Percentiles rank a stretch among this genome's conserved stretches.
These are phyloP conservation scores for Effrenium voratum DNA, from an alignment of 73 alveolate species.

Conservation along the genomic window DNA sequence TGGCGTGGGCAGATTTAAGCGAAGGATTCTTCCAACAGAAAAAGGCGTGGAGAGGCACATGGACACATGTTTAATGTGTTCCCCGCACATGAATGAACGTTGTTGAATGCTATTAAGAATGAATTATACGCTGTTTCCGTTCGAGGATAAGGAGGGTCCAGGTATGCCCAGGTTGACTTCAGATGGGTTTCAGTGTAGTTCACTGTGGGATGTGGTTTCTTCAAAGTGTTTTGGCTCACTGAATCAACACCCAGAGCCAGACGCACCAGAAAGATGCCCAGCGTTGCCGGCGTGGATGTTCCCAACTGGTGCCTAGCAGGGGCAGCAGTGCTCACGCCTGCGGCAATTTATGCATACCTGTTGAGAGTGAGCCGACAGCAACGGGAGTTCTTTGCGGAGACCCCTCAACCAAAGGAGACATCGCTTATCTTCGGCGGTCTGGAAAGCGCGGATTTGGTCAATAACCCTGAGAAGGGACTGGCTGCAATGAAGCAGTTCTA, in stretches of 20 bases:
- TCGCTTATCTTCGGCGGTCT: background rate
- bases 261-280: conserved; percentile 21
- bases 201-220: conserved; percentile 29
- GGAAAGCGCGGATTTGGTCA: background rate
- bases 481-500: background rate
- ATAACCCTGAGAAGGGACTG: background rate
- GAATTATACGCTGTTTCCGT: too few species aligned
- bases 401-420: conserved; percentile 47
- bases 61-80: too few species aligned
- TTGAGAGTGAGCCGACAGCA: conserved; percentile 4
- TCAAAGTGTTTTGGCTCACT: background rate
- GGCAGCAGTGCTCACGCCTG: conserved; percentile 25
- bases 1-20: too few species aligned
- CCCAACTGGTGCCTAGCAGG: conserved; percentile 73
- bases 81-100: too few species aligned
- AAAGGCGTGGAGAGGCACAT: too few species aligned
- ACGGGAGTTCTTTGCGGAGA: conserved; percentile 1
- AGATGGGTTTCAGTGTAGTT: conserved; percentile 34
- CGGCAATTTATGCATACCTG: conserved; percentile 58
- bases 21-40: too few species aligned
- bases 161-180: too few species aligned
- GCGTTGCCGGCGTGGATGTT: conserved; percentile 51
- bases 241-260: background rate
- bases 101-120: too few species aligned
- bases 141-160: too few species aligned